These are phyloP conservation scores for Lactifluus rugatus DNA, from an alignment of 768 basidiomycete genomes.

Conservation along the genomic window DNA sequence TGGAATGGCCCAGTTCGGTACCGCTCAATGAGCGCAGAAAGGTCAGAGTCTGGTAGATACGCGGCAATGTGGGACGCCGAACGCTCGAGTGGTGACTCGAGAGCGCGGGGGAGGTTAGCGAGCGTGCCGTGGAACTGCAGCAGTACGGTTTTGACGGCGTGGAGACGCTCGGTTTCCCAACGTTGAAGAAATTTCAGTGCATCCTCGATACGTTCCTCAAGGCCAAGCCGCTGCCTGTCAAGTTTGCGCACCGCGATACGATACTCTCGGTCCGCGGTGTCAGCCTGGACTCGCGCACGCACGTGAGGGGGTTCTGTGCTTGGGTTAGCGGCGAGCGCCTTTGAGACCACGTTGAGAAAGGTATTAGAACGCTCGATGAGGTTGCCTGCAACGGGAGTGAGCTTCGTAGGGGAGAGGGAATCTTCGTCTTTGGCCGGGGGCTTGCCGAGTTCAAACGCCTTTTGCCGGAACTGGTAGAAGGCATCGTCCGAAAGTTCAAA, in stretches of 20 bases:
- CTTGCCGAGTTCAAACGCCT: slow-evolving; percentile 57
- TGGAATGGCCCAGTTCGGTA: slow-evolving; percentile 92
- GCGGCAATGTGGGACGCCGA: slow-evolving; percentile 70
- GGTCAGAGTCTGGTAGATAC: slow-evolving; percentile 81
- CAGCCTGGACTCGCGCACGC: slow-evolving; percentile 65
- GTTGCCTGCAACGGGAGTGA: slow-evolving; percentile 39
- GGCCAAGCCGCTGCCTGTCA: slow-evolving; percentile 72
- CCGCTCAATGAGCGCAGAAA: slow-evolving; percentile 81
- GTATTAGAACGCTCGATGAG: slow-evolving; percentile 60
- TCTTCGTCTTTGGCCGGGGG: slow-evolving; percentile 23
- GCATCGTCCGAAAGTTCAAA: slow-evolving; percentile 73
- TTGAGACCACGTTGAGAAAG: slow-evolving; percentile 62
- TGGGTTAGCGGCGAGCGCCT: slow-evolving; percentile 45
- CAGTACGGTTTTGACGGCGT: slow-evolving; percentile 81
- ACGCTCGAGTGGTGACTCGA: slow-evolving; percentile 55
- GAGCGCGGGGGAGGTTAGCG: slow-evolving; percentile 55
- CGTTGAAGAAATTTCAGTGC: slow-evolving; percentile 68
- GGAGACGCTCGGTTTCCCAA: slow-evolving; percentile 78
- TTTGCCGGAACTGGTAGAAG: slow-evolving; percentile 76
- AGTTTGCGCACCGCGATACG: slow-evolving; percentile 71
- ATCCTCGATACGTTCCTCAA: slow-evolving; percentile 83
- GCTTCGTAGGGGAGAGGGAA: slow-evolving; percentile 25
- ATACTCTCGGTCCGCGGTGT: slow-evolving; percentile 71
- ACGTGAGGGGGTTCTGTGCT: slow-evolving; percentile 57
- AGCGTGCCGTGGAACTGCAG: slow-evolving; percentile 82